Base-by-base conservation (phyloP, 768 basidiomycete genomes). In the Tricholoma matsutake region DNA sequence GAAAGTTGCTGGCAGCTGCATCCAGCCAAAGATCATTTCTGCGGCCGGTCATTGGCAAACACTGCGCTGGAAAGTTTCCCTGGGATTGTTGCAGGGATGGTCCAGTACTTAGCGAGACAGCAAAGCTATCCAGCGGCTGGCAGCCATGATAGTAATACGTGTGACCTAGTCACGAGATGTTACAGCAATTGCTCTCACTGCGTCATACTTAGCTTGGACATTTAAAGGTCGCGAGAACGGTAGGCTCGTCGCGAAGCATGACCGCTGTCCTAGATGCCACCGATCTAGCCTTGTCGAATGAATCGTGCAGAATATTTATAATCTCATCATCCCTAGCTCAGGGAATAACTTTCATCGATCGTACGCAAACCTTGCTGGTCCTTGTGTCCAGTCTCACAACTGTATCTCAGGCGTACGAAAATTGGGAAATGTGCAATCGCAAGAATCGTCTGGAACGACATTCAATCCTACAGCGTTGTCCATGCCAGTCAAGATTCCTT, bases 401-500 rank as follows among this genome's bases (percentile, higher is more conserved):
- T 34, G 4, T 31, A 32, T 37, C 28, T 11, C 8, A 57, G 56
- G 56, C n/a, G 20, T 57, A 31, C 29, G 16, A 18, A 45, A n/a
- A 3, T n/a, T 20, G 9, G 29, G 56, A 47, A 47, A 57, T 32
- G 25, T 14, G 14, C 41, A 31, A 18, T 20, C 29, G 10, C 39
- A 31, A 6, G 28, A 32, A 20, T 57, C 29, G 16, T 43, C 56
- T 32, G 6, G 29, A 16, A 18, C n/a, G 31, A 31, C n/a, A 18
- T 34, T 59, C 29, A 52, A 64, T 39, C 45, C 58, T 9, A 28
- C 62, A 35, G 68, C 55, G 29, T 68, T 66, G 9, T 69, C 65
- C n/a, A 61, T 61, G 45, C 59, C 64, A 56, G 65, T 70, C 37
- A 74, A 65, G 34, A 73, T 90, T 32, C 86, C 88, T 9, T 93